A percentile compares a stretch with the other conserved stretches of the same genome.
Conservation (phyloP, 164 flowering plant species). For the Berberis thunbergii region DNA sequence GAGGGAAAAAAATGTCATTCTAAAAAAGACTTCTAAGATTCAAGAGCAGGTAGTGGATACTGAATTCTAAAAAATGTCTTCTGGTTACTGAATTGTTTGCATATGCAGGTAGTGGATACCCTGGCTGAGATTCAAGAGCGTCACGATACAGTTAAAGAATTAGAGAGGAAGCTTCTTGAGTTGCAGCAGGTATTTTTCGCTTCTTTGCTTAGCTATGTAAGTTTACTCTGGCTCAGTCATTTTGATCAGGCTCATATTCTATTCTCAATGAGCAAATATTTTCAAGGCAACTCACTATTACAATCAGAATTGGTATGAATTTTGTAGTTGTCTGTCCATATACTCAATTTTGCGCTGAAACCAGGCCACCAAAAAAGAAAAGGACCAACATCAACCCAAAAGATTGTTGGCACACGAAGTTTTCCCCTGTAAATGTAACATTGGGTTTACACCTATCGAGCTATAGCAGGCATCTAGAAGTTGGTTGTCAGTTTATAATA, state of each 20-base stretch:
- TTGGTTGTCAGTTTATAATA: no score
- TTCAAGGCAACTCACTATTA: no score
- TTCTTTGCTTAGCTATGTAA: not conserved
- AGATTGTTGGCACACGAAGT: no score
- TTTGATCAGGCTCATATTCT: not conserved
- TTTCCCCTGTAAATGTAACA: no score
- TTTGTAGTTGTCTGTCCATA: no score
- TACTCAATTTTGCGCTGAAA: no score
- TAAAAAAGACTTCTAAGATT: no score
- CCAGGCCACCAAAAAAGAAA: no score
- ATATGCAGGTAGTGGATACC: constrained; percentile 79
- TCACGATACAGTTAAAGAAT: constrained; percentile 79
- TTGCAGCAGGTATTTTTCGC: constrained; percentile 76
- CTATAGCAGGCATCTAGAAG: no score
- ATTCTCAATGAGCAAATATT: no score
- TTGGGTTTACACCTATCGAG: no score
- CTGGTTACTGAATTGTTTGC: not conserved
- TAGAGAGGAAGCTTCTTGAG: constrained; percentile 90
- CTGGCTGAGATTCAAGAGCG: constrained; percentile 98
- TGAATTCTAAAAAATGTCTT: not conserved
- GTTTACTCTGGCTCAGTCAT: not conserved
- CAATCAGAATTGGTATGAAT: not conserved
- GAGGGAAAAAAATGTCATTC: not conserved
- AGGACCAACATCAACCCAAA: no score
- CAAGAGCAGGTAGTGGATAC: not conserved